Base-by-base conservation (phyloP, 139 green algal species). In the Chlorella sp. region DNA sequence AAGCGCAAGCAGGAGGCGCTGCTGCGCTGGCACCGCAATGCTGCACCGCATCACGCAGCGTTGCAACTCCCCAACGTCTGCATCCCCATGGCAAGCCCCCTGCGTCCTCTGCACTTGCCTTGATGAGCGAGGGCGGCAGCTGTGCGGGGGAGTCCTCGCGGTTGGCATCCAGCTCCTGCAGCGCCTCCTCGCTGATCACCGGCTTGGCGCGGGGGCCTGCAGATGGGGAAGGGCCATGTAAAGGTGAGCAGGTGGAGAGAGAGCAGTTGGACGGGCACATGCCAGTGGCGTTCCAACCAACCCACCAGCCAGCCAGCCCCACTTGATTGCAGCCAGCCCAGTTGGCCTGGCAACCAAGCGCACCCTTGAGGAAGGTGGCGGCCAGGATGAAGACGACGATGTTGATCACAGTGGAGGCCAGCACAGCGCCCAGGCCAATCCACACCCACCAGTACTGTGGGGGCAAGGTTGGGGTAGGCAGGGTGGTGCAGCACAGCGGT, bases 141-240 rank as follows among this genome's bases (percentile, higher is more conserved):
- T 44, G 20, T 12, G 63, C 23, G 28, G 78, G 78, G 17, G 39
- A 23, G 32, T 51, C 23, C 80, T 34, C 20, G 47, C 82, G 71
- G 64, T 83, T 87, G 71, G 38, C 32, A 0, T 87, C 73, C 73
- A 87, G 73, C 83, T 87, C 83, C 67, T 80, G 73, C 26, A 86
- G 51, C 13, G 69, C 17, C 69, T 86, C 81, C 51, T 78, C 39
- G 81, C 69, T 80, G 34, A 86, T 80, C 55, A 86, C 69, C 26
- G 41, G 56, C 56, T 68, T 64, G 51, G 30, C 4, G 26, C 20
- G 30, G 56, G 81, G 81, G 69, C 62, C 81, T 83, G 78, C 63
- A 67, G 20, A n/a, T n/a, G n/a, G n/a, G n/a, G n/a, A n/a, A n/a
- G n/a, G n/a, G n/a, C n/a, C n/a, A n/a, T n/a, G n/a, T n/a, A n/a